Evolutionary conservation across 495 filamentous ascomycete species (phyloP), one percentile per base, ranked within the genome.

Genomic region (Aspergillus steynii): DNA sequence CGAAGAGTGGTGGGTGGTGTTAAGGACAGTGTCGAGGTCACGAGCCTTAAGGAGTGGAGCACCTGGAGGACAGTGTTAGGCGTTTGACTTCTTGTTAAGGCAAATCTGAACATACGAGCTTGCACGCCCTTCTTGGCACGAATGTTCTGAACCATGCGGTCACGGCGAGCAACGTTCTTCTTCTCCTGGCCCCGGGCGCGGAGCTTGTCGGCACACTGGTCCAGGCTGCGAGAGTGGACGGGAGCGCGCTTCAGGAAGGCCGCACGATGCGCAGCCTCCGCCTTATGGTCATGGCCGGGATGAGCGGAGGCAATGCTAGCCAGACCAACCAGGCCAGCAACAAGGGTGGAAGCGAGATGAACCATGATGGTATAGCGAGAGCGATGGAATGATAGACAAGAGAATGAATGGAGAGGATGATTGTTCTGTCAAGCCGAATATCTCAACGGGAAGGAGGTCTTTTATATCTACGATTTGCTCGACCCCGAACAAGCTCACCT

Each of bases 171-270:
- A 14, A 83, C 61, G 59, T 76, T 79, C 57, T 73, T 72, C 46
- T 64, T 71, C 59, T 82, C 74, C 5, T 74, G 63, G 47, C 83
- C 83, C 25, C 81, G 79, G 20, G 78, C 77, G 65, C 71, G 77
- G 45, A 85, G 68, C 69, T 79, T 72, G 5, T 71, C 71, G 32
- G 81, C 72, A 67, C 82, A 85, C 62, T 82, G 80, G 42, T 64
- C 61, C 45, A 82, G 70, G 50, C 78, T 75, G 53, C 74, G 76
- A 42, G 76, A 65, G 50, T 76, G 73, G 14, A 74, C 25, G 27
- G 61, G 59, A 6, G 71, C 66, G 10, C 55, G 60, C 61, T 72
- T 69, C 58, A 84, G 61, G 61, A 77, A 80, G 0, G 69, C 68
- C 32, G 73, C 72, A 46, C 78, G 81, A 66, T 81, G 77, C 9